Conservation (phyloP, 2,329 filamentous ascomycete species). For the Amauroascus verrucosus region DNA sequence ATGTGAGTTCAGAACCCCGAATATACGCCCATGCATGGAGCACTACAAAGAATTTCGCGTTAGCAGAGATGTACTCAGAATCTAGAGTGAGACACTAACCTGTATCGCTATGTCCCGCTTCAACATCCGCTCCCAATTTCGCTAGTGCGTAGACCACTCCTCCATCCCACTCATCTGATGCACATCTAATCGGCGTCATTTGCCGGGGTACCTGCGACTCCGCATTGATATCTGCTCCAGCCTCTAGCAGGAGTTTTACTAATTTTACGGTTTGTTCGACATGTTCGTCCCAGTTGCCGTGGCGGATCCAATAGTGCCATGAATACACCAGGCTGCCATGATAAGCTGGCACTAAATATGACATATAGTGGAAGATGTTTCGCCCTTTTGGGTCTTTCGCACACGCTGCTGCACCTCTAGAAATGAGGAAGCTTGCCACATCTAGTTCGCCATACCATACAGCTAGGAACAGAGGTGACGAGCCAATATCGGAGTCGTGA, state of each 20-base stretch:
- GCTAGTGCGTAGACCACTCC: constrained; percentile 21
- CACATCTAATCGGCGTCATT: constrained; percentile 20
- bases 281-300: constrained; percentile 22
- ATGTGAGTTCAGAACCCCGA: constrained; percentile 18
- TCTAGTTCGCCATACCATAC: constrained; percentile 20
- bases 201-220: constrained; percentile 15
- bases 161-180: constrained; percentile 21
- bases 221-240: constrained; percentile 17
- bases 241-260: constrained; percentile 14
- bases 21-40: constrained; percentile 21
- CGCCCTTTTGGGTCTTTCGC: constrained; percentile 18
- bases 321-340: constrained; percentile 21
- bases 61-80: neutral
- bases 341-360: constrained; percentile 19
- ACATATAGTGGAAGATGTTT: constrained; percentile 22
- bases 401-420: constrained; percentile 19
- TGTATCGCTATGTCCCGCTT: constrained; percentile 16
- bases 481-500: constrained; percentile 18
- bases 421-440: constrained; percentile 17
- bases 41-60: constrained; percentile 9
- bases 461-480: constrained; percentile 20
- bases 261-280: constrained; percentile 15
- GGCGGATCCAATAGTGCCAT: constrained; percentile 27
- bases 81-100: neutral
- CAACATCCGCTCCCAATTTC: constrained; percentile 17